phyloP scores from a whole-genome alignment of 192 early-diverging fungal species.

The Rhizoclosmatium sp. region DNA sequence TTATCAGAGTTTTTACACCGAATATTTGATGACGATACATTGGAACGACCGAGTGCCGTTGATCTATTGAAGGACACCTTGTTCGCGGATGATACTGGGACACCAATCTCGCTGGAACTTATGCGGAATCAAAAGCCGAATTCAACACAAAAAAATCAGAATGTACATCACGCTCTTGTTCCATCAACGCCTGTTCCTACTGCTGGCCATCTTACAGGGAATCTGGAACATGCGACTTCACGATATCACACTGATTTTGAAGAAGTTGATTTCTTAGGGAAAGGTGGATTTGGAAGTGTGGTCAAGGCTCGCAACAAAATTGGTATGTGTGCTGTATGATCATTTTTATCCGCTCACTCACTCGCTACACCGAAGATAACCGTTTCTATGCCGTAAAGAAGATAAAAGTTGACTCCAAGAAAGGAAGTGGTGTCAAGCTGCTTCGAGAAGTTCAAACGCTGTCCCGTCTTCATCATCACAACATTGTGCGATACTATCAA shows the following conservation, averaged over 20 bases:
- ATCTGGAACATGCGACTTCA: conserved; percentile 31
- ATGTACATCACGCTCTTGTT: no score
- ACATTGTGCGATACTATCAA: conserved; percentile 70
- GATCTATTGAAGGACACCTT: conserved; percentile 65
- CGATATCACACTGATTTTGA: conserved; percentile 60
- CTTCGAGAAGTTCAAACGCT: conserved; percentile 91
- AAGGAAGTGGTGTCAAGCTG: conserved; percentile 81
- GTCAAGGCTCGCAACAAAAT: conserved; percentile 90
- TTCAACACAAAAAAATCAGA: neutral
- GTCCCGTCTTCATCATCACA: conserved; percentile 87
- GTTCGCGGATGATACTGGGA: conserved; percentile 26
- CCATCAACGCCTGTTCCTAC: no score
- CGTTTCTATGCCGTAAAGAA: conserved; percentile 93
- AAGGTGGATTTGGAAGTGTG: conserved; percentile 91
- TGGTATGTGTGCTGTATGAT: conserved; percentile 58
- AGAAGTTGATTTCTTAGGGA: conserved; percentile 58
- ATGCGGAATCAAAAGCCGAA: conserved; percentile 25
- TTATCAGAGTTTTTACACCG: conserved; percentile 59
- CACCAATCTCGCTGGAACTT: conserved; percentile 43
- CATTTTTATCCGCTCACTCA: neutral
- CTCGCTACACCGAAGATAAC: conserved; percentile 32
- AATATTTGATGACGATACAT: conserved; percentile 75
- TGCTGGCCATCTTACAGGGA: no score
- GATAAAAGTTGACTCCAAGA: conserved; percentile 81
- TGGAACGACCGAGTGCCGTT: conserved; percentile 75